phyloP scores from a whole-genome alignment of 345 rosid genomes.

The Theobroma cacao region DNA sequence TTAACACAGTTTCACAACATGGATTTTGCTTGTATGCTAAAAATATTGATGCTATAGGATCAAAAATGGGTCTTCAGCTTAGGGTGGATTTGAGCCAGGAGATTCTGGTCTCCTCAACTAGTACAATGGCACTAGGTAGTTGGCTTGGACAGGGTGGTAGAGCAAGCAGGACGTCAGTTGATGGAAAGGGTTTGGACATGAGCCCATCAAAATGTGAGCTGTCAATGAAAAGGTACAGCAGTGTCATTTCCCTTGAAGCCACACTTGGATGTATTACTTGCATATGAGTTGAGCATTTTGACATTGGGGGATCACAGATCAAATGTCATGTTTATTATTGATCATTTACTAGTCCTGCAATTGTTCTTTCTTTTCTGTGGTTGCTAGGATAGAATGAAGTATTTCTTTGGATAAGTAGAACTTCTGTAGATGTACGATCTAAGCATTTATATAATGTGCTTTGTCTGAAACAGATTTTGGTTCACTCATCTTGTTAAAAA shows the following conservation, averaged over 20 bases:
- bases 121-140: constrained; percentile 30
- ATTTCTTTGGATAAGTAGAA: neutral
- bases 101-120: constrained; percentile 29
- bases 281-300: neutral
- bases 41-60: constrained; percentile 39
- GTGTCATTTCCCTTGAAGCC: neutral
- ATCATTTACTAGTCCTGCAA: neutral
- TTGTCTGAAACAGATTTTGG: neutral
- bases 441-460: neutral
- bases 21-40: constrained; percentile 59
- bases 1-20: constrained; percentile 47
- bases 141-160: constrained; percentile 26
- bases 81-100: constrained; percentile 32
- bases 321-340: neutral
- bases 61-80: constrained; percentile 22
- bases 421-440: neutral
- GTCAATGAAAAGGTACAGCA: constrained; percentile 35
- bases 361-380: neutral
- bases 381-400: neutral
- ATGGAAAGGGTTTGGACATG: constrained; percentile 27
- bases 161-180: constrained; percentile 21
- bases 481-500: neutral
- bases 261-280: neutral
- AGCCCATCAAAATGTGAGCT: constrained; percentile 26
- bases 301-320: neutral